Percentiles rank a stretch among this genome's conserved stretches.
Evolutionary conservation across 768 basidiomycete genomes (phyloP).

Genomic region (Tricholoma bakamatsutake): DNA sequence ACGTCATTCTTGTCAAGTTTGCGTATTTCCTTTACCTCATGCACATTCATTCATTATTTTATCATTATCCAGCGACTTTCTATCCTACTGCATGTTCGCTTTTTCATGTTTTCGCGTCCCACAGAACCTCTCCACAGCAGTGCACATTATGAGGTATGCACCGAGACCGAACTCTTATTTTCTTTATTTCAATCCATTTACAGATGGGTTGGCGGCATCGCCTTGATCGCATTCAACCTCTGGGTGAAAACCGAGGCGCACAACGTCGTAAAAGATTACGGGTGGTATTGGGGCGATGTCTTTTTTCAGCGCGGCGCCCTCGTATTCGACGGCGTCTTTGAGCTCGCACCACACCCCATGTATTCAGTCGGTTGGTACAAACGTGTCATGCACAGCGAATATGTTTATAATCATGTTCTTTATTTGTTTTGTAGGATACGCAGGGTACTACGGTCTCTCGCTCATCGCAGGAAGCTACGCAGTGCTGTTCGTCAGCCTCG

Average conservation of each 20-base stretch:
- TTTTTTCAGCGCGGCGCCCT: slow-evolving; percentile 92
- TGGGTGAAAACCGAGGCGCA: slow-evolving; percentile 99
- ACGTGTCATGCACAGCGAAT: slow-evolving; percentile 7
- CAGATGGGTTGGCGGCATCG: slow-evolving; percentile 85
- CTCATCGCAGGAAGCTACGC: slow-evolving; percentile 85
- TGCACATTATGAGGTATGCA: slow-evolving; percentile 73
- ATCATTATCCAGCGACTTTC: slow-evolving; percentile 64
- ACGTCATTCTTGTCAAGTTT: slow-evolving; percentile 93
- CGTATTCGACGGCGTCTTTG: slow-evolving; percentile 97
- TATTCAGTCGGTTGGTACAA: slow-evolving; percentile 67
- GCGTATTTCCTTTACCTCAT: slow-evolving; percentile 19
- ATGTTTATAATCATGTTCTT: background rate
- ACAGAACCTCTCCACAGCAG: slow-evolving; percentile 58
- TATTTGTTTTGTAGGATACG: slow-evolving; percentile 54
- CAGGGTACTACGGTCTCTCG: slow-evolving; percentile 96
- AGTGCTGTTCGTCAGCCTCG: slow-evolving; percentile 90
- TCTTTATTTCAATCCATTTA: background rate
- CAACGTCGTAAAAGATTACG: slow-evolving; percentile 95
- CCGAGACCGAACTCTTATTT: background rate
- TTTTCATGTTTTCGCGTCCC: slow-evolving; percentile 90
- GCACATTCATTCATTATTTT: background rate
- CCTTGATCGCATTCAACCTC: slow-evolving; percentile 88
- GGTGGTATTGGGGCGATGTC: slow-evolving; percentile 96
- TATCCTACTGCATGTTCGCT: slow-evolving; percentile 93
- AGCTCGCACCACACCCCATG: slow-evolving; percentile 92